Evolutionary conservation across 495 filamentous ascomycete genomes (phyloP).

Genomic region (Penicillium argentinense): DNA sequence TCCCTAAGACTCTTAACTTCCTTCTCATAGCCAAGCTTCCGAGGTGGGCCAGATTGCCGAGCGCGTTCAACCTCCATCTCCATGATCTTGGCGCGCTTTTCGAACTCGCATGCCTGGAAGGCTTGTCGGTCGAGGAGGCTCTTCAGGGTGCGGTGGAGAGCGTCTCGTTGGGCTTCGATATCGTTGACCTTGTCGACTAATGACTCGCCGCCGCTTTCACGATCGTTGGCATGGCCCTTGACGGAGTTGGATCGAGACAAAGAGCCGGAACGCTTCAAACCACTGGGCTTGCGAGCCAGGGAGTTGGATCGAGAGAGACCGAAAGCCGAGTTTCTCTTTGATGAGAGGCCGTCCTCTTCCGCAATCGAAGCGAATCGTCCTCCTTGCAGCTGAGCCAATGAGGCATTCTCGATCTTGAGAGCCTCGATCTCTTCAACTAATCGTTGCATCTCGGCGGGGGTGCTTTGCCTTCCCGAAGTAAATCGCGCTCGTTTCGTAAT

Average conservation of each 20-base stretch:
- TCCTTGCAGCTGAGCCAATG: conserved; percentile 48
- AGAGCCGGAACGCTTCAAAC: conserved; percentile 45
- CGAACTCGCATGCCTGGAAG: conserved; percentile 74
- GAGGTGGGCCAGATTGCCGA: conserved; percentile 62
- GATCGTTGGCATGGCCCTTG: conserved; percentile 48
- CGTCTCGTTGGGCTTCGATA: conserved; percentile 89
- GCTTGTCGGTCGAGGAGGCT: conserved; percentile 86
- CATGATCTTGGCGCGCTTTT: conserved; percentile 70
- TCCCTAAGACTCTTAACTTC: conserved; percentile 77
- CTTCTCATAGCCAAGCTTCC: conserved; percentile 73
- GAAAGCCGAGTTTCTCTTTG: conserved; percentile 31
- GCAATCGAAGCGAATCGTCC: conserved; percentile 61
- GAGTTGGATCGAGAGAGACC: conserved; percentile 65
- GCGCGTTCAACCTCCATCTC: conserved; percentile 78
- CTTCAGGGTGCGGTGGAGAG: conserved; percentile 80
- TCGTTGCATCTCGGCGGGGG: conserved; percentile 71
- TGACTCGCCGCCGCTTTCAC: conserved; percentile 65
- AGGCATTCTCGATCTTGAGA: conserved; percentile 54
- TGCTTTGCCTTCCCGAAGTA: conserved; percentile 82
- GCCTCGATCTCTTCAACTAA: conserved; percentile 68
- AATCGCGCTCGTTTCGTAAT: conserved; percentile 84
- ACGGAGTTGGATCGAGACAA: conserved; percentile 60
- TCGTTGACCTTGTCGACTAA: conserved; percentile 84
- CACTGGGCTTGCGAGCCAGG: conserved; percentile 48
- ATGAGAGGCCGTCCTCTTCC: conserved; percentile 52